Evolutionary conservation across 768 basidiomycete species (phyloP).

Genomic region (Boletus huronensis): DNA sequence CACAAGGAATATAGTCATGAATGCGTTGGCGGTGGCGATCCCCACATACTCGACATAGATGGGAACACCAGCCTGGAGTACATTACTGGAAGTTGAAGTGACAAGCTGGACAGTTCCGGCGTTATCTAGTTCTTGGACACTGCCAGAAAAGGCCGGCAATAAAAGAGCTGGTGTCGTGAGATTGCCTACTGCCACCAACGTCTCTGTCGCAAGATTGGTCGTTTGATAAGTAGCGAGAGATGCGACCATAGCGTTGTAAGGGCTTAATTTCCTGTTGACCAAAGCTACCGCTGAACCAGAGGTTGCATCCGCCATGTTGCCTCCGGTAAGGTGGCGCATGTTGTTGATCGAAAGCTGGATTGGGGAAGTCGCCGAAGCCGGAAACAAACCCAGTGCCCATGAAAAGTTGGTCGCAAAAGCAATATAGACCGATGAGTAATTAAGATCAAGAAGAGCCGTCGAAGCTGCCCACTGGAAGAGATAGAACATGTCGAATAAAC

Average conservation of each 20-base stretch:
- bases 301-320: slow-evolving; percentile 57
- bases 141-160: slow-evolving; percentile 13
- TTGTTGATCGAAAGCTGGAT: slow-evolving; percentile 76
- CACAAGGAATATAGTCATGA: slow-evolving; percentile 83
- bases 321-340: slow-evolving; percentile 83
- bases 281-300: slow-evolving; percentile 63
- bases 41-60: slow-evolving; percentile 75
- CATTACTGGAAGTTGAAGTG: slow-evolving; percentile 57
- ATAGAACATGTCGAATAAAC: slow-evolving; percentile 76
- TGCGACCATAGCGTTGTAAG: slow-evolving; percentile 51
- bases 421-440: slow-evolving; percentile 83
- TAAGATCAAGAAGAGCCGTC: slow-evolving; percentile 75
- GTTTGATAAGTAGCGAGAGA: neutral
- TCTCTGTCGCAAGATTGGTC: slow-evolving; percentile 3
- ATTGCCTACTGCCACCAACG: slow-evolving; percentile 10
- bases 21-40: slow-evolving; percentile 84
- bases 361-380: slow-evolving; percentile 46
- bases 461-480: slow-evolving; percentile 84
- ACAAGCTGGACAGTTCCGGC: slow-evolving; percentile 56
- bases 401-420: slow-evolving; percentile 83
- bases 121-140: slow-evolving; percentile 23
- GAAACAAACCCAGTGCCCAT: slow-evolving; percentile 81
- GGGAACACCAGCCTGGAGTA: slow-evolving; percentile 77
- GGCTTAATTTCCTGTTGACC: slow-evolving; percentile 79
- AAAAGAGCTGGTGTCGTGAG: slow-evolving; percentile 3